Base-by-base conservation (phyloP, 2,329 filamentous ascomycete species). In the Nemania sp. region DNA sequence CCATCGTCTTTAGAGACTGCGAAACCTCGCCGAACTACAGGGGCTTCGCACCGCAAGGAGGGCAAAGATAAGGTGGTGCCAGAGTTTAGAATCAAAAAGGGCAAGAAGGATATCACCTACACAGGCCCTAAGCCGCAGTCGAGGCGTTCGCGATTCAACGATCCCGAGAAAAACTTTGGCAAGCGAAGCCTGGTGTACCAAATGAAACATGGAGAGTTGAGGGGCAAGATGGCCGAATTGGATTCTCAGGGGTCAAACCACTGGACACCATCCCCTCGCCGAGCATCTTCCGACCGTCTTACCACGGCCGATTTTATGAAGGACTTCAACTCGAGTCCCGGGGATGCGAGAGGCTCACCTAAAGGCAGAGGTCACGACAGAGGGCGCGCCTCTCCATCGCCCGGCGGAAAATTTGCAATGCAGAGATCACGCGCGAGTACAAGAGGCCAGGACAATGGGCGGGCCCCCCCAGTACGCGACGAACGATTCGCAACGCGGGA, bases 161-260 rank as follows among this genome's bases (percentile, higher is more conserved):
- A 89, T 66, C 82, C 84, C 0, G 78, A 82, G 1, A 80, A 77
- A 20, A 69, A 74, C 1, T 87, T 88, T 73, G 88, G 87, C 20
- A 87, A 87, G 77, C 82, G 78, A 53, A 89, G 87, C 70, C 68
- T 88, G 18, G 87, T 89, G 1, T 88, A 87, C 62, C 80, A 85
- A 72, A 74, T 86, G 66, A 87, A 86, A 73, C 80, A 82, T 60
- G 86, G 84, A 2, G 68, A 75, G 22, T 70, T 85, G 32, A 76
- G 79, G 54, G 77, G 81, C 2, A 73, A 79, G 26, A 11, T 79
- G 24, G 55, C 57, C n/a, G n/a, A 68, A 35, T 47, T 67, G 41
- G 32, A 54, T 11, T 5, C 22, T 2, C 26, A 2, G 18, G 49
- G 8, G 1, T 22, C 20, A 26, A 22, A 53, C n/a, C 49, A 54